Conservation (phyloP, 2,329 filamentous ascomycete genomes). For the Pseudogymnoascus sp. region DNA sequence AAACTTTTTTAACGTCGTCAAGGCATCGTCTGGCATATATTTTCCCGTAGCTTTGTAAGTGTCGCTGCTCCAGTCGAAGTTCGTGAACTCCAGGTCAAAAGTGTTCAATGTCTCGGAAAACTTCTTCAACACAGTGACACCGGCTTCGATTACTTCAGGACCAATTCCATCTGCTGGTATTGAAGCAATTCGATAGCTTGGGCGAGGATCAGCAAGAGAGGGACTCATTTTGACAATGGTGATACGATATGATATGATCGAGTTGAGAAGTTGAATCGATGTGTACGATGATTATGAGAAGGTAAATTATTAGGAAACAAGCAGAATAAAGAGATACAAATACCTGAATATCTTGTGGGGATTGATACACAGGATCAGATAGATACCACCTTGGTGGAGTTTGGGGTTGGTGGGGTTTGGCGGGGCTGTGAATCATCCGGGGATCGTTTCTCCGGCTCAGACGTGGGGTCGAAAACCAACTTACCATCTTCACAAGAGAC, state of each 20-base stretch:
- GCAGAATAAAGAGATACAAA: background rate
- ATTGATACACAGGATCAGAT: background rate
- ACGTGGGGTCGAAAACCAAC: background rate
- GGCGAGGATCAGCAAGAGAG: background rate
- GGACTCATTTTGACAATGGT: slow-evolving; percentile 9
- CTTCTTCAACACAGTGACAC: slow-evolving; percentile 51
- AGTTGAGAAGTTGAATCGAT: background rate
- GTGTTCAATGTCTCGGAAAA: slow-evolving; percentile 43
- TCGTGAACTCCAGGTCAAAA: slow-evolving; percentile 53
- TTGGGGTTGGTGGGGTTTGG: background rate
- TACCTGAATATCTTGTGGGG: background rate
- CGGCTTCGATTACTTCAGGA: slow-evolving; percentile 52
- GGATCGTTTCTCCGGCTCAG: background rate
- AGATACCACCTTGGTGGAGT: background rate
- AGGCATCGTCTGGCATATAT: slow-evolving; percentile 51
- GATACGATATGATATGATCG: background rate
- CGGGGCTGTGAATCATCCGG: background rate
- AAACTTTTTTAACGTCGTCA: slow-evolving; percentile 45
- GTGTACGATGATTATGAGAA: background rate
- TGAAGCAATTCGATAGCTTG: slow-evolving; percentile 44
- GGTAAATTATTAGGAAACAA: background rate
- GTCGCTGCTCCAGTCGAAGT: slow-evolving; percentile 53
- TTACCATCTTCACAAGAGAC: background rate
- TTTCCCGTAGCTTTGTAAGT: slow-evolving; percentile 50
- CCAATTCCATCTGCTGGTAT: slow-evolving; percentile 59